Evolutionary conservation across 2,329 filamentous ascomycete species (phyloP).

Genomic region (Trichoderma atroviride): DNA sequence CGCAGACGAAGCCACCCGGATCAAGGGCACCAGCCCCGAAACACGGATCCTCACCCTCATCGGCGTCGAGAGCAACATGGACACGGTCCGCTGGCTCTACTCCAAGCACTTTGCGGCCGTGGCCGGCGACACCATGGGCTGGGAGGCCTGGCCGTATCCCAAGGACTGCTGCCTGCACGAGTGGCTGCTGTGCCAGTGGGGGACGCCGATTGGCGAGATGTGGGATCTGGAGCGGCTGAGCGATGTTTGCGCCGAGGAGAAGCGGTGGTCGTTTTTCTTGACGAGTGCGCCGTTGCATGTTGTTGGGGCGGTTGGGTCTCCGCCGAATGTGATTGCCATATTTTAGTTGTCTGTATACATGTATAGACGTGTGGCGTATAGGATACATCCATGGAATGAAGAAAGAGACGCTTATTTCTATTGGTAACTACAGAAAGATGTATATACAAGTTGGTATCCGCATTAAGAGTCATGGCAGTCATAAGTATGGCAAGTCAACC

Average conservation of each 20-base stretch:
- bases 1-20: not conserved
- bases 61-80: not conserved
- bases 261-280: not conserved
- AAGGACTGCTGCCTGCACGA: not conserved
- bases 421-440: not conserved
- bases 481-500: not conserved
- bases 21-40: not conserved
- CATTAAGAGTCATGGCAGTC: not conserved
- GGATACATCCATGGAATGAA: no score
- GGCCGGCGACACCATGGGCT: not conserved
- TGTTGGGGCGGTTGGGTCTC: not conserved
- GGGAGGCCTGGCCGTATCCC: slow-evolving; percentile 5
- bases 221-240: slow-evolving; percentile 2
- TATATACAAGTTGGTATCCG: not conserved
- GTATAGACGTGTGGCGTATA: not conserved
- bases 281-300: slow-evolving; percentile 6
- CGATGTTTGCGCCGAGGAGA: not conserved
- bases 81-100: slow-evolving; percentile 7
- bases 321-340: slow-evolving; percentile 4
- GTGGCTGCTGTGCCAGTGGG: slow-evolving; percentile 8
- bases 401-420: not conserved
- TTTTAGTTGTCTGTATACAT: not conserved
- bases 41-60: not conserved
- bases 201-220: not conserved
- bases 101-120: slow-evolving; percentile 3